Percentiles rank a stretch among this genome's conserved stretches.
These are phyloP conservation scores for Fusarium hostae DNA, from an alignment of 2,329 filamentous ascomycete genomes.

Conservation along the genomic window DNA sequence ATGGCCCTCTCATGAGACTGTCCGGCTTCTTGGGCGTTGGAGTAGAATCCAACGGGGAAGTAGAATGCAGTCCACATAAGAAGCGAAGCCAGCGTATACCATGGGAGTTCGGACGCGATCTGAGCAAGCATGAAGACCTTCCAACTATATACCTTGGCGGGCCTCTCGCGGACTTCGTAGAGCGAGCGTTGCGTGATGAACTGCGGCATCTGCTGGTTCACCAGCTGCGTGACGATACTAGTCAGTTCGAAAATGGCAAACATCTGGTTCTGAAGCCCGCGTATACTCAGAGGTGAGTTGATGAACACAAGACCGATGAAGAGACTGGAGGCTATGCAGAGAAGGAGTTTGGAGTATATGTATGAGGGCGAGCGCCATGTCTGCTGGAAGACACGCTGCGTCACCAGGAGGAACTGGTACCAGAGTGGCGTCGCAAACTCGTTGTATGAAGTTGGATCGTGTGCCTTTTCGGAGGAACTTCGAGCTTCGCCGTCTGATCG, in stretches of 20 bases:
- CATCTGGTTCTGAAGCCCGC: constrained; percentile 86
- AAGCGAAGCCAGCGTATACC: constrained; percentile 79
- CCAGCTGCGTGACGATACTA: constrained; percentile 82
- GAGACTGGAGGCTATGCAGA: constrained; percentile 73
- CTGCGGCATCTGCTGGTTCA: constrained; percentile 87
- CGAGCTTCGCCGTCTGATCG: constrained; percentile 55
- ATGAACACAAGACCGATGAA: constrained; percentile 88
- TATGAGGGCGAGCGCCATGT: constrained; percentile 92
- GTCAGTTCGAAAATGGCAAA: constrained; percentile 87
- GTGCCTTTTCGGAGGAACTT: constrained; percentile 48
- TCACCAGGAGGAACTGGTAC: constrained; percentile 73
- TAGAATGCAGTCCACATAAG: constrained; percentile 85
- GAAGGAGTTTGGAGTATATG: constrained; percentile 82
- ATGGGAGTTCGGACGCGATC: constrained; percentile 85
- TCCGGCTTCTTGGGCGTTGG: constrained; percentile 63
- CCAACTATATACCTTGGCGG: constrained; percentile 86
- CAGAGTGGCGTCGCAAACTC: constrained; percentile 84
- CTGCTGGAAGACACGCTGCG: constrained; percentile 82
- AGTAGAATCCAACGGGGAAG: constrained; percentile 82
- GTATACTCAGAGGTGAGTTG: constrained; percentile 74
- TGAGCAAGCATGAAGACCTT: constrained; percentile 85
- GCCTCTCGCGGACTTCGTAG: constrained; percentile 86
- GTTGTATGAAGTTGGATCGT: constrained; percentile 58
- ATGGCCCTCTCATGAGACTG: constrained; percentile 63
- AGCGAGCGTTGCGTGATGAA: constrained; percentile 85